phyloP scores from a whole-genome alignment of 192 early-diverging fungal genomes.

The Pilaira anomala region DNA sequence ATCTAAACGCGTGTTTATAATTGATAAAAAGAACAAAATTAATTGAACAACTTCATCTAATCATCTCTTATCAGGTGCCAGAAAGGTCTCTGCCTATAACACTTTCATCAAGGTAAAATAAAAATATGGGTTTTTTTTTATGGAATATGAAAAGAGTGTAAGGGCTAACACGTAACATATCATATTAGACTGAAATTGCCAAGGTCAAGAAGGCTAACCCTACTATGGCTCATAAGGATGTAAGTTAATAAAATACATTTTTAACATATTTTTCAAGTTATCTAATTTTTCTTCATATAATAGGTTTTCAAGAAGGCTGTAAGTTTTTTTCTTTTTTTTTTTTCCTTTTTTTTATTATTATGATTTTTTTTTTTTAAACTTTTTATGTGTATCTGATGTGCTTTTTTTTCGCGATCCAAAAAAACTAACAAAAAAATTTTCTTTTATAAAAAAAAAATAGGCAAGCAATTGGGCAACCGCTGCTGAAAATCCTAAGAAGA shows the following conservation, averaged over 20 bases:
- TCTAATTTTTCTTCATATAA: neutral
- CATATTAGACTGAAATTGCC: neutral
- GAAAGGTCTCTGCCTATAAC: neutral
- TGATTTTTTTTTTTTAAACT: too few species aligned
- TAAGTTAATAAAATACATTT: neutral
- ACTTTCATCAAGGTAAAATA: neutral
- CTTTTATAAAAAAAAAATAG: neutral
- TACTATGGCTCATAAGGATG: neutral
- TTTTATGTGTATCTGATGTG: too few species aligned
- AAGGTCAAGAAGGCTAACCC: neutral
- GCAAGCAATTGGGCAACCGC: neutral
- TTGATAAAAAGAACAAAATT: neutral
- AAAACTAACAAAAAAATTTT: too few species aligned
- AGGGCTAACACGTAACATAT: neutral
- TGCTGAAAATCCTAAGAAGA: neutral
- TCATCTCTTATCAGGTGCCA: neutral
- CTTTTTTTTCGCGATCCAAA: too few species aligned
- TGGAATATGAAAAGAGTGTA: neutral
- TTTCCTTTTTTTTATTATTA: neutral
- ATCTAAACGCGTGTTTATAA: neutral
- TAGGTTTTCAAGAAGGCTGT: neutral
- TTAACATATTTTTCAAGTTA: neutral
- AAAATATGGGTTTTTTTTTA: neutral
- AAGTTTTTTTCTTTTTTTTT: neutral
- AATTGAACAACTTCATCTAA: neutral